Percentiles rank a stretch among this genome's conserved stretches.
Evolutionary conservation across 2,329 filamentous ascomycete genomes (phyloP).

Genomic region (Botrytis medusae): DNA sequence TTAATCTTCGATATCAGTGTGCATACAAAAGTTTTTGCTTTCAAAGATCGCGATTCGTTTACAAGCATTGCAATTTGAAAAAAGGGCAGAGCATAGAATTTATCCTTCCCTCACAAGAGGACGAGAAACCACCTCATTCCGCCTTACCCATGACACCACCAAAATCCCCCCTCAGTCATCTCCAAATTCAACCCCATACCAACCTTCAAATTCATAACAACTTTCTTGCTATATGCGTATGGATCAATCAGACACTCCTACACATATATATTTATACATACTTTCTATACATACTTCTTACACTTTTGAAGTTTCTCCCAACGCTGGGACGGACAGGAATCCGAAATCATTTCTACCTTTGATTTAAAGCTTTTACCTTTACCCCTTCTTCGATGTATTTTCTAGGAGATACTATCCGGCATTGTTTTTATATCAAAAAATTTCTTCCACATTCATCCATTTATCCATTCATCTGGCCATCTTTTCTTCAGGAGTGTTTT

Average conservation of each 20-base stretch:
- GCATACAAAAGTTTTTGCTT: conserved; percentile 4
- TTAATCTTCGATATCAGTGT: background rate
- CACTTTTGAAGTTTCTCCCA: background rate
- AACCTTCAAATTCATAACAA: background rate
- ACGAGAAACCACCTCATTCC: background rate
- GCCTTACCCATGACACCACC: background rate
- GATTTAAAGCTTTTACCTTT: background rate
- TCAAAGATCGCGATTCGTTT: background rate
- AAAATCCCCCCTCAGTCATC: background rate
- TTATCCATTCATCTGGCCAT: background rate
- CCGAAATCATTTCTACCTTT: background rate
- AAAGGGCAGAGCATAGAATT: conserved; percentile 10
- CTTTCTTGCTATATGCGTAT: conserved; percentile 3
- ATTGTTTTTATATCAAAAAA: conserved; percentile 7
- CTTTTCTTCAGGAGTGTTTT: background rate
- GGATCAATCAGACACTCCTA: background rate
- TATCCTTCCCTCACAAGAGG: background rate
- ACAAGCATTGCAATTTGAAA: background rate
- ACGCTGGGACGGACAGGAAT: background rate
- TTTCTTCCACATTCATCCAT: background rate
- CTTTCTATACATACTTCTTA: conserved; percentile 8
- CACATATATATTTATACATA: conserved; percentile 1
- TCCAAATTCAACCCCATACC: background rate
- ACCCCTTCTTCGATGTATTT: conserved; percentile 13
- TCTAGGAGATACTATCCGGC: conserved; percentile 16